phyloP scores from a whole-genome alignment of 1,284 basidiomycete species.

The Tilletia horrida region DNA sequence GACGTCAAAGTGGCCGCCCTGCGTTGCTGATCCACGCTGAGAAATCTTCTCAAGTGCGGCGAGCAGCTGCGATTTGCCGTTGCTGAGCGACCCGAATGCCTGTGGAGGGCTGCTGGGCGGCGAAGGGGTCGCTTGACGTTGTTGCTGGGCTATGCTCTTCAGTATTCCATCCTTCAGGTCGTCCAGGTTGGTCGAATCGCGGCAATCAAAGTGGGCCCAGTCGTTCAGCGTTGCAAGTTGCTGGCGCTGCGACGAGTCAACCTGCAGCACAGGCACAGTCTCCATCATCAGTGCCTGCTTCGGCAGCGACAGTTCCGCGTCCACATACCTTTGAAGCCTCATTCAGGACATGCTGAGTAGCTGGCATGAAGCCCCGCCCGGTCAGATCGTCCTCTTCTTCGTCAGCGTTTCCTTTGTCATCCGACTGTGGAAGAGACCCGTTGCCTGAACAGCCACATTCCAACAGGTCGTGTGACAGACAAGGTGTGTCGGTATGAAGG shows the following conservation, averaged over 20 bases:
- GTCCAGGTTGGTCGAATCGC: slow-evolving; percentile 27
- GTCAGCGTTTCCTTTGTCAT: neutral
- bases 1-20: slow-evolving; percentile 21
- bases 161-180: slow-evolving; percentile 24
- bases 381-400: slow-evolving; percentile 25
- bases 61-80: slow-evolving; percentile 25
- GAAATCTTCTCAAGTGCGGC: slow-evolving; percentile 24
- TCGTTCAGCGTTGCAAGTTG: slow-evolving; percentile 72
- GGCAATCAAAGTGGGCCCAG: slow-evolving; percentile 76
- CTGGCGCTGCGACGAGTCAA: slow-evolving; percentile 65
- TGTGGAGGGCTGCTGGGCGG: slow-evolving; percentile 6
- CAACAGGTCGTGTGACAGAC: slow-evolving; percentile 75
- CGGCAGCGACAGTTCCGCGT: too few species aligned
- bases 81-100: slow-evolving; percentile 22
- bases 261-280: neutral
- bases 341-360: slow-evolving; percentile 32
- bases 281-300: too few species aligned
- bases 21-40: slow-evolving; percentile 11
- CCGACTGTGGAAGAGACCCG: slow-evolving; percentile 23
- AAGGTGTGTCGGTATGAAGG: slow-evolving; percentile 72
- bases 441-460: slow-evolving; percentile 48
- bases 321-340: slow-evolving; percentile 17
- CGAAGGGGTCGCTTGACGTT: slow-evolving; percentile 17
- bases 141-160: slow-evolving; percentile 8
- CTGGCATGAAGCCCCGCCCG: slow-evolving; percentile 30